Evolutionary conservation across 1,139 yeast species (phyloP), one percentile per base, ranked within the genome.

Genomic region (Saccharomyces hybrid): DNA sequence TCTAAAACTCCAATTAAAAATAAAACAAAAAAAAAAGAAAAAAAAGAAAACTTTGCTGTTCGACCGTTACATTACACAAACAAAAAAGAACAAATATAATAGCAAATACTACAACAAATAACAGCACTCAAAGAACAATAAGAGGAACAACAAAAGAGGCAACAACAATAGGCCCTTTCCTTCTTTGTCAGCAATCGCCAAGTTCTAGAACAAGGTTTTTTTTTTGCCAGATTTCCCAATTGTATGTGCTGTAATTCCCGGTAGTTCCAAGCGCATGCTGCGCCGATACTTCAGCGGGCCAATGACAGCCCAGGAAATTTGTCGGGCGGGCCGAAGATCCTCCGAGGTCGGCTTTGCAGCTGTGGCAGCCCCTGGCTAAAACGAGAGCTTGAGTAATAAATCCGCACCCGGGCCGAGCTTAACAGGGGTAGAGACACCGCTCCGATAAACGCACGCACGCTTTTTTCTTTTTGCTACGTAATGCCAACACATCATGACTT

Each of bases 281-380:
- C 26, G 21, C 44, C 44, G 44, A 38, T 38, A 38, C 44, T 24
- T 38, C 44, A 24, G 11, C 44, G 5, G 44, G 6, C 44, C 44
- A 38, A 38, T 38, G 12, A 19, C 19, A 38, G 5, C 19, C 44
- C 24, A 9, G 44, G 44, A 24, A 24, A 38, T 38, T 19, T 38
- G 26, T 38, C 44, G 44, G 44, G n/a, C 44, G 44, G 19, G 44
- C 44, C 26, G 44, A 38, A 9, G 44, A 16, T 21, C 44, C 3
- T 38, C 44, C 44, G 44, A 38, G 24, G 26, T 38, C 44, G 44
- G 44, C 44, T 38, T 38, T 38, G 44, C 44, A 38, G 44, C 44
- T 38, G 44, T 24, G n/a, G n/a, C 26, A 38, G 44, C 24, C 19
- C 44, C 44, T 16, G 21, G 44, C 24, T 4, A 38, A 4, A 38